Evolutionary conservation across 495 filamentous ascomycete genomes (phyloP), one percentile per base, ranked within the genome.

Genomic region (Tuber melanosporum): DNA sequence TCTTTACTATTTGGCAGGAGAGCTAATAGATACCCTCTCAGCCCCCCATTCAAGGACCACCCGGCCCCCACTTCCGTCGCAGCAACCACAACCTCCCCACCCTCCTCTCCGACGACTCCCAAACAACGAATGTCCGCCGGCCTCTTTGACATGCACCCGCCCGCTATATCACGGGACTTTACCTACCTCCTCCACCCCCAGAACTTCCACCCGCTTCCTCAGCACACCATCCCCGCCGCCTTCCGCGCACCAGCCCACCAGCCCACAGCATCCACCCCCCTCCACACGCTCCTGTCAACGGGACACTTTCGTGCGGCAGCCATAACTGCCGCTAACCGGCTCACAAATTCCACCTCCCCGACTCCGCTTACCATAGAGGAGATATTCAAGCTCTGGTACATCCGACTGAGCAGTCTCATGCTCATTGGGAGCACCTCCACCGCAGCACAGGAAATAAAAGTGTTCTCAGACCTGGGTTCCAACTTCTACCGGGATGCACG

Each of bases 401-500:
- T 89, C 14, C 92, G 95, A 4, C 88, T 98, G 3, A 89, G 92
- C n/a, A 94, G 91, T 77, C 87, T 99, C 10, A 91, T 91, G 39
- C 88, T 98, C 2, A 87, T 90, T 20, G 89, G 90, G 73, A 85
- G 86, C 10, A 89, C 89, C 41, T 82, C 89, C 15, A 86, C 97
- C 43, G 95, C 95, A 4, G 92, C 92, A 0, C 91, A 95, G 80
- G 95, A 99, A 84, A 91, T 91, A 12, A 94, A 93, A 81, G 89
- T 89, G 1, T 87, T 98, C 17, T 91, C 93, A 78, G 95, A 98
- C 83, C 85, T 97, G 45, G 89, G 89, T 14, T 83, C 88, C 62
- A 88, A 88, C 76, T 94, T 94, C 85, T 93, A 92, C 83, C 80
- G 85, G 3, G 89, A 87, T 77, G 84, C 85, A 9, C 83, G 80